These are phyloP conservation scores for Aspergillus quadrilineatus DNA, from an alignment of 2,329 filamentous ascomycete species.

Conservation along the genomic window DNA sequence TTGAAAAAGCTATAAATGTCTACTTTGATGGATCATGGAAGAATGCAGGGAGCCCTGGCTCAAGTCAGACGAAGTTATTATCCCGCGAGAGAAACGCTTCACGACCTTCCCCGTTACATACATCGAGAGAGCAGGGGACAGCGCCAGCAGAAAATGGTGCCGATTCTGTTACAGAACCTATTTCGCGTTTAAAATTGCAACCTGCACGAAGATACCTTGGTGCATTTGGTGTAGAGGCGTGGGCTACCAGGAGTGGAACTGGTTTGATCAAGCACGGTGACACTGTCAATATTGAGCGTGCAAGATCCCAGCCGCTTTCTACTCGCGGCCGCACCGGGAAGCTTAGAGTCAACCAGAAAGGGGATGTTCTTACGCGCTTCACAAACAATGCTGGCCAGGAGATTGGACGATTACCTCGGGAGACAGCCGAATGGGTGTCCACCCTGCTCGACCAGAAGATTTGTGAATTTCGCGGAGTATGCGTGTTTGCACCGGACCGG, in stretches of 20 bases:
- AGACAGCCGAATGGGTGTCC: conserved; percentile 88
- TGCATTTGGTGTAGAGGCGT: conserved; percentile 85
- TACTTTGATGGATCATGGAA: conserved; percentile 66
- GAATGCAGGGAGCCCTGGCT: conserved; percentile 21
- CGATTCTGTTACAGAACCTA: conserved; percentile 4
- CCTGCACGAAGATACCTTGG: conserved; percentile 75
- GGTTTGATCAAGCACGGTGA: conserved; percentile 79
- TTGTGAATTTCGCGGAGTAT: conserved; percentile 81
- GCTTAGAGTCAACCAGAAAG: conserved; percentile 57
- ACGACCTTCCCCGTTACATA: background rate
- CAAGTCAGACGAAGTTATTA: conserved; percentile 12
- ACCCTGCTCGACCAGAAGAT: conserved; percentile 86
- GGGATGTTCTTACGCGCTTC: conserved; percentile 89
- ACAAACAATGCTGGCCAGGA: conserved; percentile 77
- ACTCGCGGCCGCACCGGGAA: conserved; percentile 49
- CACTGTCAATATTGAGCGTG: conserved; percentile 78
- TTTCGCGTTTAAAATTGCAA: conserved; percentile 24
- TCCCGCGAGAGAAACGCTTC: conserved; percentile 13
- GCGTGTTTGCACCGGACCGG: conserved; percentile 83
- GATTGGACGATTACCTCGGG: conserved; percentile 81
- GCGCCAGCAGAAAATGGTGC: background rate
- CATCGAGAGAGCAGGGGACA: background rate
- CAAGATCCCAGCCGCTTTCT: conserved; percentile 65
- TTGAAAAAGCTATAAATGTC: conserved; percentile 63
- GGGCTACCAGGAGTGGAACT: conserved; percentile 82